phyloP scores from a whole-genome alignment of 1,284 basidiomycete genomes.

The Leccinum subrobustum region DNA sequence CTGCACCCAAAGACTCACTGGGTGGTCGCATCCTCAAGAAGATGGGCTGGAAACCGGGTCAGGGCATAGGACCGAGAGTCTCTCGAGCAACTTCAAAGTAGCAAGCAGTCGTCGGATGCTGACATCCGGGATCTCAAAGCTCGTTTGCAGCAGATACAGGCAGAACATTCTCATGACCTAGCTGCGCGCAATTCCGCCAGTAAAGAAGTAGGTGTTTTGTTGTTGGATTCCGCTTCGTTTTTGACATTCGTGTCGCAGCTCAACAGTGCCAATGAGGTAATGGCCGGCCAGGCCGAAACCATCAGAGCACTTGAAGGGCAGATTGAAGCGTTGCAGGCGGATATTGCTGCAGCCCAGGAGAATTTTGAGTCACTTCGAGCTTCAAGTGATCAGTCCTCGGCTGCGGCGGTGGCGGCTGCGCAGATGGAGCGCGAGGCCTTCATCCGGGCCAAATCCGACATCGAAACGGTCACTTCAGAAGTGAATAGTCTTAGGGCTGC shows the following conservation, averaged over 20 bases:
- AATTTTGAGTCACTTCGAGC: slow-evolving; percentile 51
- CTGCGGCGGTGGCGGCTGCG: slow-evolving; percentile 47
- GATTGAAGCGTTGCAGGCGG: slow-evolving; percentile 48
- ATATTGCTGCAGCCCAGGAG: slow-evolving; percentile 50
- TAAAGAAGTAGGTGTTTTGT: slow-evolving; percentile 46
- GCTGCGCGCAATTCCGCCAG: slow-evolving; percentile 41
- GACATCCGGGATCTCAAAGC: slow-evolving; percentile 47
- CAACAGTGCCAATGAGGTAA: slow-evolving; percentile 43
- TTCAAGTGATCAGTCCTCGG: slow-evolving; percentile 44
- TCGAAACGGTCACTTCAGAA: slow-evolving; percentile 58
- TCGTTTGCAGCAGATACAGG: slow-evolving; percentile 42
- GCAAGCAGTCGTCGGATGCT: slow-evolving; percentile 47
- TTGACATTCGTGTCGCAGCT: slow-evolving; percentile 43
- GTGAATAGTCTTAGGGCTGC: slow-evolving; percentile 48
- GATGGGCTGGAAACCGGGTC: slow-evolving; percentile 93
- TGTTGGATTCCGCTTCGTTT: neutral
- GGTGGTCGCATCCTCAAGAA: slow-evolving; percentile 69
- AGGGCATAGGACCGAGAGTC: slow-evolving; percentile 78
- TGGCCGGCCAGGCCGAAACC: slow-evolving; percentile 42
- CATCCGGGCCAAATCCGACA: slow-evolving; percentile 59
- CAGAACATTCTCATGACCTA: slow-evolving; percentile 39
- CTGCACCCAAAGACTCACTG: slow-evolving; percentile 63
- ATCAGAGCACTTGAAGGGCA: slow-evolving; percentile 52
- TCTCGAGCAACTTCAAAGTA: slow-evolving; percentile 47
- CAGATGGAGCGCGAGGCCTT: slow-evolving; percentile 63